These are phyloP conservation scores for Ramaria sp. DNA, from an alignment of 768 basidiomycete species.

Conservation along the genomic window DNA sequence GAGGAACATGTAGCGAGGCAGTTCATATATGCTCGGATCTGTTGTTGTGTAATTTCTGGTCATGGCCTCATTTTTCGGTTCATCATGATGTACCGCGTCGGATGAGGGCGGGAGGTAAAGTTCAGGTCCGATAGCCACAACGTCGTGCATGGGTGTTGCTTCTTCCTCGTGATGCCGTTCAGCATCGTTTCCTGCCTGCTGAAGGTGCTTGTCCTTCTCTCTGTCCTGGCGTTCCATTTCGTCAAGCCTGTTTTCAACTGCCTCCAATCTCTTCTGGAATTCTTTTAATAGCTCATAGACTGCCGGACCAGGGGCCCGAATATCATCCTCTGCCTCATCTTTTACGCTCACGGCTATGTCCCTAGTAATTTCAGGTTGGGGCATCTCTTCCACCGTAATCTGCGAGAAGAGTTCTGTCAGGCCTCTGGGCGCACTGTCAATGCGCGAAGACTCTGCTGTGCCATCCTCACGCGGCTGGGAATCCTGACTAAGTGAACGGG, in stretches of 20 bases:
- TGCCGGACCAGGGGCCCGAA: background rate
- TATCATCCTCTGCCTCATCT: background rate
- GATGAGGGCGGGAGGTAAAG: background rate
- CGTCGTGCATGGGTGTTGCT: background rate
- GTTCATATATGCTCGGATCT: background rate
- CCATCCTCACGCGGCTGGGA: background rate
- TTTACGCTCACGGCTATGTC: background rate
- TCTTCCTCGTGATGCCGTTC: background rate
- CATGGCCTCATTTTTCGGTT: background rate
- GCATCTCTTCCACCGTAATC: background rate
- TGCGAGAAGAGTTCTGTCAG: background rate
- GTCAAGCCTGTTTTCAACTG: slow-evolving; percentile 11
- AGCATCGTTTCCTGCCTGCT: background rate
- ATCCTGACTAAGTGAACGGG: background rate
- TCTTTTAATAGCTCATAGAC: slow-evolving; percentile 1
- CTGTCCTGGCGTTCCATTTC: slow-evolving; percentile 10
- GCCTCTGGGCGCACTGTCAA: background rate
- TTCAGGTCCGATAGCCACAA: background rate
- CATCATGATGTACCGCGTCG: background rate
- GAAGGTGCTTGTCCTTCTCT: background rate
- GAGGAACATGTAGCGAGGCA: background rate
- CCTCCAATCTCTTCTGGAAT: slow-evolving; percentile 11
- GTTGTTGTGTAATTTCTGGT: background rate
- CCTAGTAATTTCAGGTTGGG: background rate
- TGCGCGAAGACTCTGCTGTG: background rate